Evolutionary conservation across 495 filamentous ascomycete species (phyloP), one percentile per base, ranked within the genome.

Genomic region (Massariosphaeria phaeospora): DNA sequence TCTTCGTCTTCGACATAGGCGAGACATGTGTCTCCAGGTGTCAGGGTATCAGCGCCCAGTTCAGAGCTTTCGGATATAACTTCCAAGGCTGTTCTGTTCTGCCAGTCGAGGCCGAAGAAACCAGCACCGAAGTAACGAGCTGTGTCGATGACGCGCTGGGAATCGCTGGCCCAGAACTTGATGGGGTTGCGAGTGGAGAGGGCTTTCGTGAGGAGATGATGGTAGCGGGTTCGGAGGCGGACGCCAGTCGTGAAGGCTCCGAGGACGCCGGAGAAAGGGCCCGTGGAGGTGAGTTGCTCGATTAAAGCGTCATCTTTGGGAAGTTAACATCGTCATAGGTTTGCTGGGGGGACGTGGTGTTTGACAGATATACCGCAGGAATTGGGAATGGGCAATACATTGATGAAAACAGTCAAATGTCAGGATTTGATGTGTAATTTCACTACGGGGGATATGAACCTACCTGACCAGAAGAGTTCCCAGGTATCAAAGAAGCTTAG

Each of bases 231-330:
- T 15, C 70, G 69, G 24, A 82, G 74, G 38, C 74, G 76, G 15
- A 77, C 73, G n/a, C 80, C 80, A 0, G 78, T 78, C 4, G 73
- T 72, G 67, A 83, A 82, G 8, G 76, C 73, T 55, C 73, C 68
- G 1, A 82, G 67, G 3, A 71, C 75, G 6, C 80, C 80, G 18
- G 80, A 75, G 52, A 77, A 80, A 0, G 78, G 79, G 9, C 79
- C 77, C 21, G 79, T 83, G 6, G 66, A 70, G n/a, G 79, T 82
- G 9, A 83, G 65, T 56, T 81, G 75, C 20, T 77, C 79, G 50
- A 81, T 75, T 23, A 59, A 62, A 50, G 52, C 73, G 67, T 44
- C 35, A 23, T 58, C 47, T 58, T 36, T 3, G 29, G 17, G 3
- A 43, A 8, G 43, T 39, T 48, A 48, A 29, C 25, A 30, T 40